Percentiles rank a stretch among this genome's conserved stretches.
Evolutionary conservation across 2,329 filamentous ascomycete genomes (phyloP).

Genomic region (Clonostachys rhizophaga): DNA sequence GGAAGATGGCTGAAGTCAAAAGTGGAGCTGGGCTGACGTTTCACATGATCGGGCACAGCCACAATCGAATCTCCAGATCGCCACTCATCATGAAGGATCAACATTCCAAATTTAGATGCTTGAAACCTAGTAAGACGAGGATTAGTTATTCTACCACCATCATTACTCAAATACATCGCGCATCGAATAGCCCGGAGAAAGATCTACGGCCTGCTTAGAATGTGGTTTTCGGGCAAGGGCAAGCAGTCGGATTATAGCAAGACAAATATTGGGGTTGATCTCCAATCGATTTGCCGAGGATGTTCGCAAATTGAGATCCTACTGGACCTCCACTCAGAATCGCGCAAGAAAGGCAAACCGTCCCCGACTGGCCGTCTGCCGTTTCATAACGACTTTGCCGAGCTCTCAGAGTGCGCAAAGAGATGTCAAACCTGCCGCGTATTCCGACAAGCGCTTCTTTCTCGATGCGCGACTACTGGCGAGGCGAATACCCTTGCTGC

Average conservation of each 20-base stretch:
- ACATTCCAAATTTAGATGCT: neutral
- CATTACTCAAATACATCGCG: neutral
- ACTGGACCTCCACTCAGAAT: neutral
- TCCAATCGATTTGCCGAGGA: neutral
- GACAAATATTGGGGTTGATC: neutral
- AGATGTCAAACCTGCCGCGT: neutral
- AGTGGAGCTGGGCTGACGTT: no score
- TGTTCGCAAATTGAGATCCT: neutral
- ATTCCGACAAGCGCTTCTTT: neutral
- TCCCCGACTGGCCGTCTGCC: neutral
- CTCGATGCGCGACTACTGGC: neutral
- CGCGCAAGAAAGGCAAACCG: neutral
- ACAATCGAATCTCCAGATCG: no score
- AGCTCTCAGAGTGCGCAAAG: neutral
- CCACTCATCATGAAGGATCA: neutral
- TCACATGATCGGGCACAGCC: no score
- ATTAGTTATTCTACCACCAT: neutral
- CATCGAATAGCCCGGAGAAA: neutral
- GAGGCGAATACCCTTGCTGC: neutral
- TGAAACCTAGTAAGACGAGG: neutral
- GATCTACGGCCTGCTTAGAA: neutral
- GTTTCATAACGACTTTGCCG: neutral
- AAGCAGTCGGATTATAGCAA: neutral
- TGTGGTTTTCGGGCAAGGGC: neutral
- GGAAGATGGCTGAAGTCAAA: neutral